These are phyloP conservation scores for Lomentospora prolificans DNA, from an alignment of 2,329 filamentous ascomycete species.

Conservation along the genomic window DNA sequence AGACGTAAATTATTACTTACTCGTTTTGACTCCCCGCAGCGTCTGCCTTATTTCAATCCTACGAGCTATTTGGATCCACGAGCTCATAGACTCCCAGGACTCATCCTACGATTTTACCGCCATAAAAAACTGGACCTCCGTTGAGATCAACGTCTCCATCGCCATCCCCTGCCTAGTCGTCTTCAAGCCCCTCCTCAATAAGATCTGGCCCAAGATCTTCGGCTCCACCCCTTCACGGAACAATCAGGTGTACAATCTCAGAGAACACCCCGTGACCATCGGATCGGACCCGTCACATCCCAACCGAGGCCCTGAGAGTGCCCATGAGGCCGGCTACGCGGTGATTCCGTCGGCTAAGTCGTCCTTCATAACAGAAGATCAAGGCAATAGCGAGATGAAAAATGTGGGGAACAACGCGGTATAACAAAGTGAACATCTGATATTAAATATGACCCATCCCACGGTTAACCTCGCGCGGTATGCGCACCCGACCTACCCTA, in stretches of 20 bases:
- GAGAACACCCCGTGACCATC: not conserved
- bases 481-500: too few relatives aligned
- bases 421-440: too few relatives aligned
- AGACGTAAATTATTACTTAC: not conserved
- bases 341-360: not conserved
- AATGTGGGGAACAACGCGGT: not conserved
- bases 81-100: constrained; percentile 11
- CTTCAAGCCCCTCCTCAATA: constrained; percentile 27
- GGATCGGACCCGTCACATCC: not conserved
- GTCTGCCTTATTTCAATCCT: constrained; percentile 25
- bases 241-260: not conserved
- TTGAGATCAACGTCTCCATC: constrained; percentile 14
- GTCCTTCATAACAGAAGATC: not conserved
- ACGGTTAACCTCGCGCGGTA: too few relatives aligned
- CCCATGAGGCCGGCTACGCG: not conserved
- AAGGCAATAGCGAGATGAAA: not conserved
- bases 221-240: not conserved
- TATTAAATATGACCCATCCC: too few relatives aligned
- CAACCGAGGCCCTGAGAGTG: not conserved
- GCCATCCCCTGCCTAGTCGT: constrained; percentile 26
- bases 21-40: constrained; percentile 14
- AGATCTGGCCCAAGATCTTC: constrained; percentile 18
- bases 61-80: constrained; percentile 17
- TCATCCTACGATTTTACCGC: constrained; percentile 13
- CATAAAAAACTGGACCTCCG: constrained; percentile 7